Evolutionary conservation across 495 filamentous ascomycete genomes (phyloP).

Genomic region (Trichoderma reesei): DNA sequence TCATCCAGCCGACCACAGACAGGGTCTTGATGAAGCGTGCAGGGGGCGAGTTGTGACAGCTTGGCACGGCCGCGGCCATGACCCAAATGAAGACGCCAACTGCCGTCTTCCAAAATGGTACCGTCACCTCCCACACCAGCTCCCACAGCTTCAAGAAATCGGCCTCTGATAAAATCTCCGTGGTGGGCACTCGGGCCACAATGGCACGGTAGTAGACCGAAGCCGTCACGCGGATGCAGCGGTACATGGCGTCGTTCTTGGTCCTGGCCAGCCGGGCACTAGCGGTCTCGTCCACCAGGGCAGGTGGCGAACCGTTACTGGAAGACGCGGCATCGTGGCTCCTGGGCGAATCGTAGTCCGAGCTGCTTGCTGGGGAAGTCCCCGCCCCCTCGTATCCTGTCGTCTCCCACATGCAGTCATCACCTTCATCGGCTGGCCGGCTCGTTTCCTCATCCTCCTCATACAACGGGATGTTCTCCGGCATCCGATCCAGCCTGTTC

Average conservation of each 20-base stretch:
- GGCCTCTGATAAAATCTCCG: conserved; percentile 12
- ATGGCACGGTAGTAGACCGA: conserved; percentile 27
- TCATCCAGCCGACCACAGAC: conserved; percentile 22
- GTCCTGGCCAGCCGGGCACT: not conserved
- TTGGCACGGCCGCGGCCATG: conserved; percentile 18
- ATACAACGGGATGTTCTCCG: conserved; percentile 15
- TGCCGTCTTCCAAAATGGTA: conserved; percentile 22
- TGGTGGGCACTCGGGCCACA: conserved; percentile 22
- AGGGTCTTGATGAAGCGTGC: conserved; percentile 27
- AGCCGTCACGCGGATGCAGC: conserved; percentile 23
- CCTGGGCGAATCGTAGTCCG: not conserved
- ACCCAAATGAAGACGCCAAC: conserved; percentile 29
- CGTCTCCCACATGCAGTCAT: not conserved
- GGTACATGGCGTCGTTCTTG: conserved; percentile 24
- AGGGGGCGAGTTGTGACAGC: conserved; percentile 15
- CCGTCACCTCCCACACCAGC: conserved; percentile 26
- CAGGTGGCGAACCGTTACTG: conserved; percentile 10
- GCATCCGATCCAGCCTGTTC: conserved; percentile 21
- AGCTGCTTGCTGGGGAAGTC: not conserved
- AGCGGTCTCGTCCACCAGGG: conserved; percentile 8
- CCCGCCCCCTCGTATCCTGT: conserved; percentile 1
- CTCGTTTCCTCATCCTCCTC: not conserved
- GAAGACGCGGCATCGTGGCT: not conserved
- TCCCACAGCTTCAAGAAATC: conserved; percentile 28
- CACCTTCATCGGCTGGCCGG: conserved; percentile 6